Evolutionary conservation across 2,329 filamentous ascomycete genomes (phyloP), one percentile per base, ranked within the genome.

Genomic region (Chaetomium globosum): DNA sequence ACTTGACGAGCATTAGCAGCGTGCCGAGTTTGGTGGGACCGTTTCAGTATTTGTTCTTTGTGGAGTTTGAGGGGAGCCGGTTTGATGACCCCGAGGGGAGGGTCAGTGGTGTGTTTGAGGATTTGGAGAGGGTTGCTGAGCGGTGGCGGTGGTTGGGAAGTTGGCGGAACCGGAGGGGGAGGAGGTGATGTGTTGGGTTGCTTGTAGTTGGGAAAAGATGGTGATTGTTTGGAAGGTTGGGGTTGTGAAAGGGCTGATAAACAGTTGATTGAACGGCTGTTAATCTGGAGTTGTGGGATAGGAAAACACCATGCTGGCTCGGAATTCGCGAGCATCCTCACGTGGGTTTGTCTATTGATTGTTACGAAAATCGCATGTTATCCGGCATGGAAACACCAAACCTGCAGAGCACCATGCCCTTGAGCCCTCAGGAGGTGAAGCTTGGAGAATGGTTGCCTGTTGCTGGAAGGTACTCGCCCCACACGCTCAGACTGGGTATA

Each of bases 41-140:
- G 23, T 98, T 96, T 86, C 88, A 96, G 75, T 98, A 98, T 78
- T 85, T 97, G 46, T 97, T 98, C 79, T 93, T 98, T 74, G 88
- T 97, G 33, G 94, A 98, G 80, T 93, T 96, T 72, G 85, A 90
- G 75, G 89, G 90, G 1, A 83, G 86, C 75, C 79, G 78, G 70
- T 72, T 75, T 63, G 76, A 78, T 57, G 86, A 86, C 71, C 80
- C 81, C 2, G 81, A 83, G 60, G 84, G 82, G 3, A 80, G 81
- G 67, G 88, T 93, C 19, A 82, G 85, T 65, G 78, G 77, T 26
- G 65, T 70, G 64, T 63, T 71, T 54, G 69, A 54, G 19, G 89
- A 87, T 30, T 76, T 93, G 74, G 79, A 79, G 59, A 83, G 74
- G 33, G 83, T 87, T 68, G 86, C 87, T n/a, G 79, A 85, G 75